Evolutionary conservation across 1,139 yeast species (phyloP), one percentile per base, ranked within the genome.

Genomic region (Yamadazyma jaroonii): DNA sequence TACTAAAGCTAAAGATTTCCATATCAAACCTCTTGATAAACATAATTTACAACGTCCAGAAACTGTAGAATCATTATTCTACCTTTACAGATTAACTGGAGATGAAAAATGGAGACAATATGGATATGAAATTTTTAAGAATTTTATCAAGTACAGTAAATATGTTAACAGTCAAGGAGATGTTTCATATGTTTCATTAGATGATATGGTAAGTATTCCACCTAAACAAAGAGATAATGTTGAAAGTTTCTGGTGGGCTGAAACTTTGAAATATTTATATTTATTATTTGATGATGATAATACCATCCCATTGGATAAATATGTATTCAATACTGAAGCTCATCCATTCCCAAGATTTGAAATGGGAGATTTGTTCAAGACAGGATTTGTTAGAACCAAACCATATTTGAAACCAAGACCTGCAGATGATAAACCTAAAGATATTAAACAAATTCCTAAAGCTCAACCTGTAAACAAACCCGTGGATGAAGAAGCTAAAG

Each of bases 161-260:
- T 48, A 61, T n/a, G 68, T 77, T 28, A 69, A 71, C 31, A 59
- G 61, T 3, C 75, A 74, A 23, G 84, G 86, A 6, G 74, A 66
- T 39, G 61, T 66, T 5, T 74, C 89, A 3, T 89, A 80, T 59
- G 72, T 88, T 1, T 77, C 86, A 5, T 61, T 90, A 46, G 67
- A 73, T 37, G 86, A 86, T 54, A 95, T 88, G 35, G 74, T 78
- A 2, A 68, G 79, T 2, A 71, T 77, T 11, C 80, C 86, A 8
- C 65, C 79, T 1, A 60, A 56, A 25, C 61, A 57, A 47, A 64
- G 76, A 38, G 95, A 90, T 61, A 87, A 87, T 54, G 78, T 87
- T 75, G 97, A 90, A 60, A 83, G 95, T 11, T 88, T 88, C 69
- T 90, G 97, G 97, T 69, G 87, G 41, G 90, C 96, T 0, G 97